These are phyloP conservation scores for Kalaharituber pfeilii DNA, from an alignment of 2,329 filamentous ascomycete genomes.

Conservation along the genomic window DNA sequence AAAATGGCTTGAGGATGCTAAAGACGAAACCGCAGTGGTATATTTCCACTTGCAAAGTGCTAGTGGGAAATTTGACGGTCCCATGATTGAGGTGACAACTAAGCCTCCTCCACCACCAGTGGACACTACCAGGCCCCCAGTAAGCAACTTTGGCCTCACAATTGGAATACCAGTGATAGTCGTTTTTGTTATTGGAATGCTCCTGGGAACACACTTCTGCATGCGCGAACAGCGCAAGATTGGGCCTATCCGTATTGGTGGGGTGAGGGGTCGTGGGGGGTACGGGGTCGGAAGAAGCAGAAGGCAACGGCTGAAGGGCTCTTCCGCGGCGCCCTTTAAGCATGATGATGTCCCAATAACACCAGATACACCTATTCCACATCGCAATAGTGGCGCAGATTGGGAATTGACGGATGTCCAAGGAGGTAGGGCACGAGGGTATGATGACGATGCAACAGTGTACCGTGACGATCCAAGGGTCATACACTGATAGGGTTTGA, in stretches of 20 bases:
- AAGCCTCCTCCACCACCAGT: conserved; percentile 1
- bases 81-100: conserved; percentile 10
- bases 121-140: conserved; percentile 7
- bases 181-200: conserved; percentile 7
- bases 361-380: not conserved
- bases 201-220: conserved; percentile 14
- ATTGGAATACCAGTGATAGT: conserved; percentile 12
- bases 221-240: conserved; percentile 13
- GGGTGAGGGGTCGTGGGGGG: conserved; percentile 6
- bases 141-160: conserved; percentile 8
- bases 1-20: not conserved
- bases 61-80: conserved; percentile 8
- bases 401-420: conserved; percentile 18
- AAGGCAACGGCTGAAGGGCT: conserved; percentile 7
- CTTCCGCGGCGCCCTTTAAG: not conserved
- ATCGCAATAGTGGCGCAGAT: conserved; percentile 1
- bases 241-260: conserved; percentile 16
- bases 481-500: too few relatives aligned
- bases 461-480: not conserved
- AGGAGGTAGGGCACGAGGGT: conserved; percentile 7
- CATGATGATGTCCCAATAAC: conserved; percentile 11
- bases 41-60: not conserved
- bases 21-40: not conserved
- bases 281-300: conserved; percentile 10
- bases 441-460: not conserved